Base-by-base conservation (phyloP, 768 basidiomycete species). In the Amanita fuliginea region DNA sequence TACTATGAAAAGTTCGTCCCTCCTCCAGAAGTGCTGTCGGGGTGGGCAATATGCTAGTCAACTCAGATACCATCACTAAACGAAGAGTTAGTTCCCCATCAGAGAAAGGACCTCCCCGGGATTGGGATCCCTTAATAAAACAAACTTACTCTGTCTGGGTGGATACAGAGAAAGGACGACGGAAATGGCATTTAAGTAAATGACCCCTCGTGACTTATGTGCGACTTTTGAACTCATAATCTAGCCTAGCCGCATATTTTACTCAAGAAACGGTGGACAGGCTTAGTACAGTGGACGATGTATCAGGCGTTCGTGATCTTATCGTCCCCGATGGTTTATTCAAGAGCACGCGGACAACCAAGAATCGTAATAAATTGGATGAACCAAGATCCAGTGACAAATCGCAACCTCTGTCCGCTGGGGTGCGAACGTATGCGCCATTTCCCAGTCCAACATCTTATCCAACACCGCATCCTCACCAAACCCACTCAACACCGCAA, bases 131-230 rank as follows among this genome's bases (percentile, higher is more conserved):
- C 7, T 70, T 87, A 37, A 80, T 89, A 48, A 89, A 89, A 62
- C 87, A 88, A 62, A 89, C 87, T 0, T 90, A 88, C 60, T 88
- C 86, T 0, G 86, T 84, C 34, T 86, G 79, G 79, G 77, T 83
- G 28, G 71, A 77, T 49, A 78, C 80, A 4, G 74, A 73, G 30
- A 75, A 74, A 55, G 81, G 84, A 36, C 70, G 70, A 49, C 73
- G 81, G 42, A 90, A 90, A 66, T 88, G 86, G 87, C 87, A 89
- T 62, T 69, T 90, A 36, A 88, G 86, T 88, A 60, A 62, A 80
- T 67, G 42, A 16, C 18, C 22, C 33, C 33, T 16, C 19, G 49
- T 44, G n/a, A 3, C 40, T 33, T 35, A 22, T 28, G 14, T 30
- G 18, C 22, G 32, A 41, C 21, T 51, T 39, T 53, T 51, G 51